Conservation (phyloP, 2,329 filamentous ascomycete species). For the Ilyonectria destructans region DNA sequence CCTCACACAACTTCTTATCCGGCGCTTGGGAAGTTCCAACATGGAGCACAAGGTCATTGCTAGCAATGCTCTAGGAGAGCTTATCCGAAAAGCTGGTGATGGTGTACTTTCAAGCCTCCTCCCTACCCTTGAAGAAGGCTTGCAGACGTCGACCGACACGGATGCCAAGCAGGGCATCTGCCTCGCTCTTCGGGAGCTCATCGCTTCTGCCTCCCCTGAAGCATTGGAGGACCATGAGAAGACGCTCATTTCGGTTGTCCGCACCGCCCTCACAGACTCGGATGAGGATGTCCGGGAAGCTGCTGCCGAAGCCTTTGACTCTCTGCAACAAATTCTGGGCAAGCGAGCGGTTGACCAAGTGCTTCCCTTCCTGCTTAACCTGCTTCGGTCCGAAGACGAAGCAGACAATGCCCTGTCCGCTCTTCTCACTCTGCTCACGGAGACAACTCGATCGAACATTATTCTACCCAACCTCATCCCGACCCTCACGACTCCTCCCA, state of each 20-base stretch:
- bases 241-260: slow-evolving; percentile 93
- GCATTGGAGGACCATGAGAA: slow-evolving; percentile 95
- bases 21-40: slow-evolving; percentile 93
- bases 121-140: slow-evolving; percentile 92
- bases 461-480: slow-evolving; percentile 97
- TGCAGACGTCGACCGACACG: slow-evolving; percentile 89
- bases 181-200: slow-evolving; percentile 94
- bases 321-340: slow-evolving; percentile 92
- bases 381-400: slow-evolving; percentile 88
- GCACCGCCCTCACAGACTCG: slow-evolving; percentile 91
- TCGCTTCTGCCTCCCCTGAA: slow-evolving; percentile 89
- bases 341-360: slow-evolving; percentile 97
- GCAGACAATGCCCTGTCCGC: slow-evolving; percentile 95
- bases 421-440: slow-evolving; percentile 93
- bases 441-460: slow-evolving; percentile 93
- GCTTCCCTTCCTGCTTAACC: slow-evolving; percentile 89
- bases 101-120: slow-evolving; percentile 90
- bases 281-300: slow-evolving; percentile 94
- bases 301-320: slow-evolving; percentile 97
- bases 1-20: slow-evolving; percentile 94
- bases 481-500: slow-evolving; percentile 90
- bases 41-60: slow-evolving; percentile 99
- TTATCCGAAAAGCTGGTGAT: slow-evolving; percentile 97
- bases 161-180: slow-evolving; percentile 98
- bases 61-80: slow-evolving; percentile 94